A percentile compares a stretch with the other conserved stretches of the same genome.
phyloP scores from a whole-genome alignment of 345 rosid species.

The Boechera retrofracta region DNA sequence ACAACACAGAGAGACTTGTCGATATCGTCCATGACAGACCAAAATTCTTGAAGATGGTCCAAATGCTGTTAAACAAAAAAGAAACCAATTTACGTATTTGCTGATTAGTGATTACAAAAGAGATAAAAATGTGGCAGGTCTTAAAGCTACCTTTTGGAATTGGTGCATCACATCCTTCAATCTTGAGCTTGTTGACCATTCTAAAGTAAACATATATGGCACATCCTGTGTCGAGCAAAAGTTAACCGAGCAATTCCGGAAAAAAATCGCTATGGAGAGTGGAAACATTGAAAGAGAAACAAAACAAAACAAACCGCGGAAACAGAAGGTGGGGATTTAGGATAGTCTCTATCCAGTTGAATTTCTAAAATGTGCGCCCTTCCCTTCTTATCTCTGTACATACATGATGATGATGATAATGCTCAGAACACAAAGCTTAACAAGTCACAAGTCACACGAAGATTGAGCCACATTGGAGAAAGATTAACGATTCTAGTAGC shows the following conservation, averaged over 20 bases:
- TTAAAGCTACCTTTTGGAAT: slow-evolving; percentile 57
- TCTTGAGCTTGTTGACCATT: slow-evolving; percentile 67
- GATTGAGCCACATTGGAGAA: not conserved
- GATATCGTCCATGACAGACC: slow-evolving; percentile 80
- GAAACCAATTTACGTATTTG: not conserved
- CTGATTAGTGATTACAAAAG: slow-evolving; percentile 3
- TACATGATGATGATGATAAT: slow-evolving; percentile 3
- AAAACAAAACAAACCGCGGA: slow-evolving; percentile 59
- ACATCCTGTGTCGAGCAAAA: slow-evolving; percentile 56
- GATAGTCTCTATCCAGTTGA: slow-evolving; percentile 61
- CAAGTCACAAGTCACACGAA: slow-evolving; percentile 1
- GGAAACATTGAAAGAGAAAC: not conserved
- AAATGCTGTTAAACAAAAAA: slow-evolving; percentile 57
- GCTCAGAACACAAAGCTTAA: not conserved
- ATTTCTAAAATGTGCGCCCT: slow-evolving; percentile 65
- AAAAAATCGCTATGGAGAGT: slow-evolving; percentile 7
- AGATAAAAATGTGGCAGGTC: not conserved
- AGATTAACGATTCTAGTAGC: too few species aligned
- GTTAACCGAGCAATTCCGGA: not conserved
- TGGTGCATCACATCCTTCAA: slow-evolving; percentile 67
- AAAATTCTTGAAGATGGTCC: slow-evolving; percentile 69
- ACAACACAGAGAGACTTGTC: slow-evolving; percentile 69
- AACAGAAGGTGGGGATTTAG: slow-evolving; percentile 65
- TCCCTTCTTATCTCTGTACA: slow-evolving; percentile 63
- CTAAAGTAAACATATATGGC: slow-evolving; percentile 60